These are phyloP conservation scores for Tylopilus balloui DNA, from an alignment of 768 basidiomycete species.

Conservation along the genomic window DNA sequence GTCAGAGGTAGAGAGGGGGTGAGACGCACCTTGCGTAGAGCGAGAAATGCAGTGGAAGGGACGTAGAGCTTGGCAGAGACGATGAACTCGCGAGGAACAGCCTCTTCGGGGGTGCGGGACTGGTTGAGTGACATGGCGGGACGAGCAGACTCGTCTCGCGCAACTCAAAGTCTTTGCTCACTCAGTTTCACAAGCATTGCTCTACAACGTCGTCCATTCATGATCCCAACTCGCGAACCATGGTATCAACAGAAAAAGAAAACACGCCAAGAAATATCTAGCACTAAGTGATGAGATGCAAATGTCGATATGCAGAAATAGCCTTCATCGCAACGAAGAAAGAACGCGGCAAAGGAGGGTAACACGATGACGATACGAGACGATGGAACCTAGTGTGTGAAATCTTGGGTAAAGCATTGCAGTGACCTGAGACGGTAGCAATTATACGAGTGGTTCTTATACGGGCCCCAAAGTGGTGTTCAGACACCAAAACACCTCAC, in stretches of 20 bases:
- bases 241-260: slow-evolving; percentile 11
- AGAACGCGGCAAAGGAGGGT: slow-evolving; percentile 11
- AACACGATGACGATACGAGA: slow-evolving; percentile 16
- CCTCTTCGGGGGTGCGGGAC: slow-evolving; percentile 4
- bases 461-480: not conserved
- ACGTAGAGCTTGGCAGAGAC: slow-evolving; percentile 61
- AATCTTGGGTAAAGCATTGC: slow-evolving; percentile 6
- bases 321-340: slow-evolving; percentile 10
- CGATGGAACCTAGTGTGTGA: slow-evolving; percentile 12
- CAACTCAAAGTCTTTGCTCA: not conserved
- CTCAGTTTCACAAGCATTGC: slow-evolving; percentile 1
- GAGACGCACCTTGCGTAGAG: slow-evolving; percentile 54
- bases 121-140: slow-evolving; percentile 14
- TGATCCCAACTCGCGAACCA: slow-evolving; percentile 7
- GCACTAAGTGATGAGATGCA: slow-evolving; percentile 4
- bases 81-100: slow-evolving; percentile 46
- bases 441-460: slow-evolving; percentile 14
- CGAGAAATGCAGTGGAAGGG: slow-evolving; percentile 45
- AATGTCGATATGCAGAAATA: slow-evolving; percentile 13
- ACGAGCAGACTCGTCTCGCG: not conserved
- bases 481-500: slow-evolving; percentile 13
- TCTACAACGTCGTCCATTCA: slow-evolving; percentile 5
- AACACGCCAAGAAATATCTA: slow-evolving; percentile 11
- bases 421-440: slow-evolving; percentile 4
- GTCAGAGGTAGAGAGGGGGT: not conserved